Conservation (phyloP, 768 basidiomycete genomes). For the Leccinum disarticulatum region DNA sequence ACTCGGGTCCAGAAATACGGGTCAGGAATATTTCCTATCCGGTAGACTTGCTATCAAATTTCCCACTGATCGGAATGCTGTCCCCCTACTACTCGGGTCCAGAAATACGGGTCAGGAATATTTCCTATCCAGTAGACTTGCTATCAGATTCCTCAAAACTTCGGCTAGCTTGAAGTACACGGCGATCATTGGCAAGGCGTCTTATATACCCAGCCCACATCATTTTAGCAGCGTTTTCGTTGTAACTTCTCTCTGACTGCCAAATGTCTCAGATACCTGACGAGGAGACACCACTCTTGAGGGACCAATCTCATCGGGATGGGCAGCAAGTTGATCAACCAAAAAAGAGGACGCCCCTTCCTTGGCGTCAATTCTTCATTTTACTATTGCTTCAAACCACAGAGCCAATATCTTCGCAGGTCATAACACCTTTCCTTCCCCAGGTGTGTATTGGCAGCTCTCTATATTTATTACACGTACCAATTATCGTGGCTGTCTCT, state of each 20-base stretch:
- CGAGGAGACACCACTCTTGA: slow-evolving; percentile 63
- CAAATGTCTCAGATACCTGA: slow-evolving; percentile 32
- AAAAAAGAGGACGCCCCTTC: slow-evolving; percentile 51
- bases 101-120: not conserved
- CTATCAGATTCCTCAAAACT: not conserved
- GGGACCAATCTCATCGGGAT: slow-evolving; percentile 11
- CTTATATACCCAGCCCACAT: not conserved
- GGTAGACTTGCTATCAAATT: too few species aligned
- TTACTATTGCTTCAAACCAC: slow-evolving; percentile 69
- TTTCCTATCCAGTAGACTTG: not conserved
- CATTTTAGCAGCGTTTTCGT: not conserved
- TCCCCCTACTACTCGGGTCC: too few species aligned
- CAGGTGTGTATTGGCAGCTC: slow-evolving; percentile 41
- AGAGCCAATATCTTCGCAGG: slow-evolving; percentile 71
- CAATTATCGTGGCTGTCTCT: not conserved
- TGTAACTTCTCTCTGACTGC: not conserved
- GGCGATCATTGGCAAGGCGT: too few species aligned
- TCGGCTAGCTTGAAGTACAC: not conserved
- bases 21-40: too few species aligned
- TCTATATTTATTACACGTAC: not conserved
- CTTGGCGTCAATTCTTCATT: slow-evolving; percentile 67
- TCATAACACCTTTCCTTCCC: slow-evolving; percentile 74
- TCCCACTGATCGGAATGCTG: too few species aligned
- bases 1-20: too few species aligned
- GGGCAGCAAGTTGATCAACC: slow-evolving; percentile 21